Evolutionary conservation across 306 rosid genomes (phyloP).

Genomic region (Herpetospermum pedunculosum): DNA sequence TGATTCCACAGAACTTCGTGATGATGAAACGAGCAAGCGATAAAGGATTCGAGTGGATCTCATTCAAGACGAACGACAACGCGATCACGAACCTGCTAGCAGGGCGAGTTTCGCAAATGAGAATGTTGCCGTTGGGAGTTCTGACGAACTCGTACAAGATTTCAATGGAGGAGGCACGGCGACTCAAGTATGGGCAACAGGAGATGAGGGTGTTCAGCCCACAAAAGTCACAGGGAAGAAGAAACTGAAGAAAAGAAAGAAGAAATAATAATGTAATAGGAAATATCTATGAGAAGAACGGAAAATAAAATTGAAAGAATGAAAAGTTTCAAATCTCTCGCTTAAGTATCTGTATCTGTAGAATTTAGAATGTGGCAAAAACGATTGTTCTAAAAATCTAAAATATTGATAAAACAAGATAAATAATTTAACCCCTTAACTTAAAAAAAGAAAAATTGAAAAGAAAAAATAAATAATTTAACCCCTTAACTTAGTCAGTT

Average conservation of each 20-base stretch:
- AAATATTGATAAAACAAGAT: too few species aligned
- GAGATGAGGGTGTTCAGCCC: conserved; percentile 18
- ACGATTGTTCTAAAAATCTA: too few species aligned
- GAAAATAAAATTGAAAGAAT: too few species aligned
- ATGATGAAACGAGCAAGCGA: conserved; percentile 15
- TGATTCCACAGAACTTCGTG: conserved; percentile 21
- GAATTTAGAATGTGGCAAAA: too few species aligned
- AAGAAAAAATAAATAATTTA: too few species aligned
- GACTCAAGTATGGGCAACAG: conserved; percentile 12
- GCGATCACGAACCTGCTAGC: conserved; percentile 15
- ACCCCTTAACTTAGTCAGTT: too few species aligned
- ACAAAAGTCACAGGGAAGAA: neutral
- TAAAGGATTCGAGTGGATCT: conserved; percentile 21
- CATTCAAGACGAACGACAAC: conserved; percentile 23
- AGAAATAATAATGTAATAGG: too few species aligned
- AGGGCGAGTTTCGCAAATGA: conserved; percentile 13
- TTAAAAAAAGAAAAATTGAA: too few species aligned
- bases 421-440: too few species aligned
- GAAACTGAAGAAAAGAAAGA: neutral
- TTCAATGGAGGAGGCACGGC: conserved; percentile 11
- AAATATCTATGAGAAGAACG: too few species aligned
- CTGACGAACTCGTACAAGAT: conserved; percentile 4
- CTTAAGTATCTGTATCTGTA: too few species aligned
- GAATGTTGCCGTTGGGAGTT: conserved; percentile 12
- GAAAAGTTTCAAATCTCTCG: too few species aligned